These are phyloP conservation scores for Alternaria triticina DNA, from an alignment of 2,329 filamentous ascomycete genomes.

Conservation along the genomic window DNA sequence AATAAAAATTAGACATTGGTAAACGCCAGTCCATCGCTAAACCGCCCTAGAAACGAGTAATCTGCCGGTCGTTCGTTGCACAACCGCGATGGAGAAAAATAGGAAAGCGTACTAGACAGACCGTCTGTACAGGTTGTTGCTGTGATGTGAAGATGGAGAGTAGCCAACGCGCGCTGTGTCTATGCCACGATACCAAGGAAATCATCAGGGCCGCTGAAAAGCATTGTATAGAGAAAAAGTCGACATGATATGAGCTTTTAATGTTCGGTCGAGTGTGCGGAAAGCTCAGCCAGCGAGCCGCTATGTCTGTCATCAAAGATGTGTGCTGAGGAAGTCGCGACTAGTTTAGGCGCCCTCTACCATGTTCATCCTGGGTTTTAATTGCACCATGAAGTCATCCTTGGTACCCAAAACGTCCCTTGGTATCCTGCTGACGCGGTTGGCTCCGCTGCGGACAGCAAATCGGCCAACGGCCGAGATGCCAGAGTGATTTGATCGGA, in stretches of 20 bases:
- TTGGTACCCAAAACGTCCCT: constrained; percentile 80
- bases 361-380: constrained; percentile 65
- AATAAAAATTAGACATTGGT: constrained; percentile 33
- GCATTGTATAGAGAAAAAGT: constrained; percentile 13
- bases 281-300: constrained; percentile 45
- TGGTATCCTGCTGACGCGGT: constrained; percentile 84
- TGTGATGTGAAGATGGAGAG: constrained; percentile 9
- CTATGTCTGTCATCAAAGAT: constrained; percentile 17
- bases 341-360: constrained; percentile 34
- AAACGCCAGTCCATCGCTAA: constrained; percentile 25
- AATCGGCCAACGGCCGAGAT: constrained; percentile 72
- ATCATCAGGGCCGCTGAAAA: constrained; percentile 36
- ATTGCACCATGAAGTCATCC: constrained; percentile 67
- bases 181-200: constrained; percentile 35
- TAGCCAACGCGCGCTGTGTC: constrained; percentile 34
- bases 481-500: constrained; percentile 75
- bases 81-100: constrained; percentile 22
- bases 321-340: constrained; percentile 5
- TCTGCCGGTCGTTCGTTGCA: constrained; percentile 21
- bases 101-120: constrained; percentile 7
- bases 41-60: constrained; percentile 24
- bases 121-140: constrained; percentile 11
- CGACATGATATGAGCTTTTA: constrained; percentile 34
- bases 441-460: constrained; percentile 81
- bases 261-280: constrained; percentile 6